These are phyloP conservation scores for Thraustochytrium striatum DNA, from an alignment of 352 stramenopile genomes.

Conservation along the genomic window DNA sequence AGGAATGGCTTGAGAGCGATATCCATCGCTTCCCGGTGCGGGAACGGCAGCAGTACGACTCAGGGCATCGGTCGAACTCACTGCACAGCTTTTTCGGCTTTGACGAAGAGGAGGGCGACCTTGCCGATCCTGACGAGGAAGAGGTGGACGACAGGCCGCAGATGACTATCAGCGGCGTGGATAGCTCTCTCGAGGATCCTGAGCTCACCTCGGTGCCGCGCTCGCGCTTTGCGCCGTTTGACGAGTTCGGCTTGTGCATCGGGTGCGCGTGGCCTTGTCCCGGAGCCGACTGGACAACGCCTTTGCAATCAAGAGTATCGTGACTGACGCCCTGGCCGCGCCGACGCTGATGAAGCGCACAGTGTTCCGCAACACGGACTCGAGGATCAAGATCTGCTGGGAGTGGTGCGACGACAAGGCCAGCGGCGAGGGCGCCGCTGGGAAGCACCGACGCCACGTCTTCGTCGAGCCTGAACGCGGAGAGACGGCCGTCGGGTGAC, in stretches of 20 bases:
- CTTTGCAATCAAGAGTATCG: not conserved
- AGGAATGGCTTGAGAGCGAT: not conserved
- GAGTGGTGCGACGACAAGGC: not conserved
- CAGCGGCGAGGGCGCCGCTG: not conserved
- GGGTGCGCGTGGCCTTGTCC: not conserved
- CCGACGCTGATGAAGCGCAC: not conserved
- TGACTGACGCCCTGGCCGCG: not conserved
- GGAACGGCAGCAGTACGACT: not conserved
- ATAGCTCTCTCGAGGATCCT: not conserved
- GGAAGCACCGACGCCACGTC: not conserved
- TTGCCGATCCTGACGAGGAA: no score
- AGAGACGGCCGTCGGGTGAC: no score
- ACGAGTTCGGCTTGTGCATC: not conserved
- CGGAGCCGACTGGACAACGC: not conserved
- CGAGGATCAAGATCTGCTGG: conserved; percentile 1
- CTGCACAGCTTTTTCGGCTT: not conserved
- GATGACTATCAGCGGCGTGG: not conserved
- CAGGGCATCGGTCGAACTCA: not conserved
- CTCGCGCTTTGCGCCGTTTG: not conserved
- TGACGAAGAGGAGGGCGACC: conserved; percentile 13
- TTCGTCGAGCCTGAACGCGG: not conserved
- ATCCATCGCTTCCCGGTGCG: not conserved
- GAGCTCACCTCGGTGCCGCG: not conserved
- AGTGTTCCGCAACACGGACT: not conserved
- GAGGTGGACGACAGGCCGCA: not conserved